phyloP scores from a whole-genome alignment of 495 filamentous ascomycete species.

The Lasiosphaeriaceae sp. region DNA sequence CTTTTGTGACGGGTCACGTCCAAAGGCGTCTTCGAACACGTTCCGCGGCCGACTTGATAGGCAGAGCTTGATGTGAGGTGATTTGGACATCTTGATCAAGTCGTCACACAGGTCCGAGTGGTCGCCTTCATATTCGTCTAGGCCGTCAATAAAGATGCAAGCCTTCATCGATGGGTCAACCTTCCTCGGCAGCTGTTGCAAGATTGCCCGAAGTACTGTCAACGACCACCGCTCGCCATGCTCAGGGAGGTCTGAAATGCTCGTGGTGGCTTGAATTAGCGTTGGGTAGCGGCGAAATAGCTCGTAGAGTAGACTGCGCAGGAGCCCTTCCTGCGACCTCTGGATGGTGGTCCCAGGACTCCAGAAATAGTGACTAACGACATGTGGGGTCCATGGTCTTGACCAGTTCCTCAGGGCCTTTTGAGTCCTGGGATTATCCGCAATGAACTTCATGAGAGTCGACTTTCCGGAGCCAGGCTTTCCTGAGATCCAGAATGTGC shows the following conservation, averaged over 20 bases:
- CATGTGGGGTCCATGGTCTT: background rate
- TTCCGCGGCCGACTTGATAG: background rate
- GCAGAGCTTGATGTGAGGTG: background rate
- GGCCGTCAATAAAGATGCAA: background rate
- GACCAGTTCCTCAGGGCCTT: constrained; percentile 22
- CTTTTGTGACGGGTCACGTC: background rate
- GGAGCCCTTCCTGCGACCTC: constrained; percentile 40
- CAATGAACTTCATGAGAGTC: constrained; percentile 36
- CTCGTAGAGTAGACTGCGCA: constrained; percentile 39
- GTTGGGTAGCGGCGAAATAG: constrained; percentile 20
- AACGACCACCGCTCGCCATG: background rate
- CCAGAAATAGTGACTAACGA: constrained; percentile 34
- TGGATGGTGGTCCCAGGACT: constrained; percentile 29
- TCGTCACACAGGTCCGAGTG: background rate
- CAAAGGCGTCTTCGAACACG: background rate
- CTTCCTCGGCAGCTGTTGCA: too few species aligned
- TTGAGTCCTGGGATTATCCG: constrained; percentile 10
- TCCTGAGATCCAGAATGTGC: constrained; percentile 29
- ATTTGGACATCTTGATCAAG: background rate
- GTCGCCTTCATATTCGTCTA: background rate
- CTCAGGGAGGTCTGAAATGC: background rate
- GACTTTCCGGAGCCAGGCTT: constrained; percentile 38
- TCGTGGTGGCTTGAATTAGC: too few species aligned
- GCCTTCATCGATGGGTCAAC: too few species aligned
- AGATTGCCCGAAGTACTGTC: too few species aligned